A percentile compares a stretch with the other conserved stretches of the same genome.
Conservation (phyloP, 768 basidiomycete species). For the Russula compacta region DNA sequence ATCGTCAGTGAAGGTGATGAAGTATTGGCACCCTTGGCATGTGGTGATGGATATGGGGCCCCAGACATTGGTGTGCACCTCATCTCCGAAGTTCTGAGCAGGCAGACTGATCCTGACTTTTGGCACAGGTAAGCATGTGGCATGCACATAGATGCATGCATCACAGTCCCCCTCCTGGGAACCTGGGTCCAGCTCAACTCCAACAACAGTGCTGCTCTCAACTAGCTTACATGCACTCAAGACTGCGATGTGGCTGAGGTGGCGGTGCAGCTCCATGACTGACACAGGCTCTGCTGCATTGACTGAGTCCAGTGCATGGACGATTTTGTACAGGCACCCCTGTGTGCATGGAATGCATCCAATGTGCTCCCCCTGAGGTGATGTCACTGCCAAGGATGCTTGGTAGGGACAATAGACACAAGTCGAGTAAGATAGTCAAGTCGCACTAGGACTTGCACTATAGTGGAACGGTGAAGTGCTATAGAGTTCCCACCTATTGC, state of each 20-base stretch:
- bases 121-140: background rate
- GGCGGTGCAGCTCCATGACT: background rate
- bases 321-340: no score
- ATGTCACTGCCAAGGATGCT: no score
- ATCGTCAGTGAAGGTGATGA: background rate
- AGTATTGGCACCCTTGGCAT: background rate
- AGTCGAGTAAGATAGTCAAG: no score
- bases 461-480: no score
- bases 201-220: background rate
- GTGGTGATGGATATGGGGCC: background rate
- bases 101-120: no score
- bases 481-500: no score
- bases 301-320: no score
- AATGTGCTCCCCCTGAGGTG: background rate
- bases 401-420: no score
- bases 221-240: background rate
- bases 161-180: no score
- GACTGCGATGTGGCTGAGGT: background rate
- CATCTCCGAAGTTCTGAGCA: background rate
- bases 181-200: no score
- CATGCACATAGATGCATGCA: background rate
- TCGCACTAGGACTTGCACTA: no score
- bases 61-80: background rate
- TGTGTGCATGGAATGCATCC: background rate
- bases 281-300: no score